Evolutionary conservation across 352 stramenopile genomes (phyloP).

Genomic region (Phytophthora cactorum): DNA sequence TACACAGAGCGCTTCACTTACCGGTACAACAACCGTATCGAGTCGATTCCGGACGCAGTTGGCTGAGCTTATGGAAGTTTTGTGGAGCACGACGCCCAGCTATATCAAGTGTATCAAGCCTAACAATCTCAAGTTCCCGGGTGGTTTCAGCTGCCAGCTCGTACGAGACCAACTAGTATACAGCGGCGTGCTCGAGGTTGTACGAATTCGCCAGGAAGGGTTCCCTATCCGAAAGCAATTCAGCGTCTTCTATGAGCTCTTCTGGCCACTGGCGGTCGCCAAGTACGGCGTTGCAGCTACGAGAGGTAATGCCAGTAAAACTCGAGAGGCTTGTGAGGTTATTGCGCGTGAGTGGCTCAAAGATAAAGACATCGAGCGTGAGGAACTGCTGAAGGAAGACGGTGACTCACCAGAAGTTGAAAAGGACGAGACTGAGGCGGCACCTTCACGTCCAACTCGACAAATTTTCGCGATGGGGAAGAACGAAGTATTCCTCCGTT

Average conservation of each 20-base stretch:
- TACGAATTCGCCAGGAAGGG: conserved; percentile 92
- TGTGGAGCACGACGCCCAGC: conserved; percentile 89
- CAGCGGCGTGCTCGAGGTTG: conserved; percentile 92
- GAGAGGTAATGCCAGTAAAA: conserved; percentile 26
- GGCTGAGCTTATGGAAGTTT: conserved; percentile 79
- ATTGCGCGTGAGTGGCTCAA: conserved; percentile 64
- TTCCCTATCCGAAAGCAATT: conserved; percentile 90
- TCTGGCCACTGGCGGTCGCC: conserved; percentile 54
- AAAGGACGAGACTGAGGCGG: conserved; percentile 24
- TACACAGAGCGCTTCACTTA: conserved; percentile 58
- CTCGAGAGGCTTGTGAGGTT: conserved; percentile 47
- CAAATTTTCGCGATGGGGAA: conserved; percentile 70
- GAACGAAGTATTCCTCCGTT: conserved; percentile 79
- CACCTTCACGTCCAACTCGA: conserved; percentile 8
- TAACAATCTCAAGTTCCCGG: conserved; percentile 93
- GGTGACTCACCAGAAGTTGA: conserved; percentile 28
- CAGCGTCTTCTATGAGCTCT: conserved; percentile 77
- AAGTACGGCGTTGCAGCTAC: conserved; percentile 36
- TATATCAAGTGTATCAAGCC: conserved; percentile 97
- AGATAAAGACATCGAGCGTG: conserved; percentile 32
- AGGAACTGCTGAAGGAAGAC: conserved; percentile 3
- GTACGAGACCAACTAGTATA: conserved; percentile 93
- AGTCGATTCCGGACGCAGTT: conserved; percentile 85
- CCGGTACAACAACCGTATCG: conserved; percentile 67
- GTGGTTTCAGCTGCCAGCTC: conserved; percentile 87